These are phyloP conservation scores for Agarophyton chilense DNA, from an alignment of 23 red algal genomes.

Conservation along the genomic window DNA sequence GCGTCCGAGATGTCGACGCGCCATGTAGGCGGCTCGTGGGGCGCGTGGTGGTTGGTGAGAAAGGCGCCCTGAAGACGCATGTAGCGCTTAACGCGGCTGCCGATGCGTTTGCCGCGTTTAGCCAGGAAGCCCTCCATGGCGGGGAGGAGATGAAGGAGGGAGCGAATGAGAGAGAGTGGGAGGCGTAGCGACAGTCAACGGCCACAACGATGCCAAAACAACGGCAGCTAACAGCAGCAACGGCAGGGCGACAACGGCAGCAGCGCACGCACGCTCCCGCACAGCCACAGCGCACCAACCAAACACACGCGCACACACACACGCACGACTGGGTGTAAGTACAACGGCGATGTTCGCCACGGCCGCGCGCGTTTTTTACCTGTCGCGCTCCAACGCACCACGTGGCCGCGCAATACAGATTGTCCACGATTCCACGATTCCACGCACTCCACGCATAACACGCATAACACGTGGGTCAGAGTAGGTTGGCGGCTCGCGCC, in stretches of 20 bases:
- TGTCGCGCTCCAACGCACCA: too few relatives aligned
- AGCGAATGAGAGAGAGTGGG: neutral
- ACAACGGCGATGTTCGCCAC: too few relatives aligned
- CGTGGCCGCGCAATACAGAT: too few relatives aligned
- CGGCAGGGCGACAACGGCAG: neutral
- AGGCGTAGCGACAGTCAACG: neutral
- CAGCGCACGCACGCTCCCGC: neutral
- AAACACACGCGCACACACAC: too few relatives aligned
- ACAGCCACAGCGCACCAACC: neutral
- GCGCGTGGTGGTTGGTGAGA: slow-evolving; percentile 55
- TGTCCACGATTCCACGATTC: too few relatives aligned
- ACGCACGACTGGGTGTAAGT: too few relatives aligned
- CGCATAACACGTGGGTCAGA: neutral
- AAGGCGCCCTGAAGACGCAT: slow-evolving; percentile 48
- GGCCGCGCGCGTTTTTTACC: too few relatives aligned
- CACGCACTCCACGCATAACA: too few relatives aligned
- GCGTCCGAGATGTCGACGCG: slow-evolving; percentile 49
- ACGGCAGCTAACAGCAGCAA: neutral
- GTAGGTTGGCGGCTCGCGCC: neutral
- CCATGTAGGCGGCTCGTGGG: slow-evolving; percentile 25
- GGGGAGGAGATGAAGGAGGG: neutral
- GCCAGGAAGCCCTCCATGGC: slow-evolving; percentile 62
- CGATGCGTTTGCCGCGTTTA: slow-evolving; percentile 59
- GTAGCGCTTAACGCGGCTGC: slow-evolving; percentile 65
- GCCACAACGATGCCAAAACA: neutral